phyloP scores from a whole-genome alignment of 2,329 filamentous ascomycete species.

The Furcasterigmium furcatum region DNA sequence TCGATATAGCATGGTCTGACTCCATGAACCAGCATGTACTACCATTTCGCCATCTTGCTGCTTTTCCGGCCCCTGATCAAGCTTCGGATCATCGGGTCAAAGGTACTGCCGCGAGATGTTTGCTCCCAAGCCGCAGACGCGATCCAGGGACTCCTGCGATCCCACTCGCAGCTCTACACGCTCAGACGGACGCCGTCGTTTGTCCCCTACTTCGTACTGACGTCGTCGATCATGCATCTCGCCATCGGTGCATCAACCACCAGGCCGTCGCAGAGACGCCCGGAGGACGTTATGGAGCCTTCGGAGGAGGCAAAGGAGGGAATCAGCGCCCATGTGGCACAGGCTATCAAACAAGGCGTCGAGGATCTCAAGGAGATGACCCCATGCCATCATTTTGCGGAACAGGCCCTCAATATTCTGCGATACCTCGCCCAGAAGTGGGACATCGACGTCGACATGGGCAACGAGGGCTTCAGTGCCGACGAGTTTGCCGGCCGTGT shows the following conservation, averaged over 20 bases:
- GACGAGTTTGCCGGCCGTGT: conserved; percentile 37
- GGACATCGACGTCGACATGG: conserved; percentile 50
- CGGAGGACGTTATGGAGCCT: conserved; percentile 1
- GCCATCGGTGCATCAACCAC: conserved; percentile 42
- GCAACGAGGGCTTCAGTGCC: conserved; percentile 11
- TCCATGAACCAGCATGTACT: conserved; percentile 56
- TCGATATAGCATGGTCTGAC: background rate
- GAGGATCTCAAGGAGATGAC: conserved; percentile 58
- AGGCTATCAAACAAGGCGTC: conserved; percentile 51
- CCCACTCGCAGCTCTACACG: conserved; percentile 57
- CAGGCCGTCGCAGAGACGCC: conserved; percentile 6
- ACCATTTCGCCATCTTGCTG: conserved; percentile 67
- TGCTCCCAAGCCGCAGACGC: conserved; percentile 61
- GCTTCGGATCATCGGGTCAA: conserved; percentile 58
- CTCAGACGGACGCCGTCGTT: conserved; percentile 57
- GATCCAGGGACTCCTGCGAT: conserved; percentile 52
- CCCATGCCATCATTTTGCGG: conserved; percentile 57
- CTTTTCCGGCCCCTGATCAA: conserved; percentile 72
- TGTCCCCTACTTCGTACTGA: conserved; percentile 60
- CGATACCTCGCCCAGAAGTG: conserved; percentile 56
- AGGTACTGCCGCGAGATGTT: conserved; percentile 61
- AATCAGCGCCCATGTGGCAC: conserved; percentile 34
- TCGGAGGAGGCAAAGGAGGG: conserved; percentile 22
- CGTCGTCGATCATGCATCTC: conserved; percentile 58
- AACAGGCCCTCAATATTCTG: conserved; percentile 58